Base-by-base conservation (phyloP, 441 rosid genomes). In the Gossypium davidsonii region DNA sequence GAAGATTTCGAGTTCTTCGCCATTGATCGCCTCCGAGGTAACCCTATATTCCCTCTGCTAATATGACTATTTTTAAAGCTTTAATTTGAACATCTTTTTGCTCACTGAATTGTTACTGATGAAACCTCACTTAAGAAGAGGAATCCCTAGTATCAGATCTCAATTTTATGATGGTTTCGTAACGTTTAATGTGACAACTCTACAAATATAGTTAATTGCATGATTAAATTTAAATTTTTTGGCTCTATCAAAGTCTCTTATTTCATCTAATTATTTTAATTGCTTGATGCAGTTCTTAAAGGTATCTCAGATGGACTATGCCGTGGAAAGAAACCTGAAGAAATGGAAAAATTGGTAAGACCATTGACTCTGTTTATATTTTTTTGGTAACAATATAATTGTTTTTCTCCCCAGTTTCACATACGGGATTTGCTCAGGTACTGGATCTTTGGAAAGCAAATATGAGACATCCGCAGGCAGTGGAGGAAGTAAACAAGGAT, bases 1-100 rank as follows among this genome's bases (percentile, higher is more conserved):
- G 98, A 93, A 73, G 97, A 96, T 65, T 96, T 91, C 87, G 97
- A 91, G 86, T 91, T 90, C 81, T 93, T 86, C 82, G 93, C 99
- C 79, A 80, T 90, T 58, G 97, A 93, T 86, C 97, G 97, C 57
- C 87, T 96, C 74, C 89, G 92, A 83, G 98, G 98, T 90, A 10
- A 2, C 14, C 37, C 26, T 11, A 73, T 26, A 53, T 53, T 67
- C 34, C 5, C 5, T 28, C 5, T 31, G 25, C 9, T 20, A 66
- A n/a, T 44, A 39, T 63, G 39, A 34, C 39, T 34, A 34, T 49
- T 31, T 63, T 3, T 5, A 64, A 5, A 20, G 26, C 52, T 42
- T 64, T 20, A 18, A 20, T 64, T 20, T 23, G 4, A 6, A 12
- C 3, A 70, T 15, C 4, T 1, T 67, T 34, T 8, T 2, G 3